phyloP scores from a whole-genome alignment of 352 stramenopile species.

The Phytopythium vexans region DNA sequence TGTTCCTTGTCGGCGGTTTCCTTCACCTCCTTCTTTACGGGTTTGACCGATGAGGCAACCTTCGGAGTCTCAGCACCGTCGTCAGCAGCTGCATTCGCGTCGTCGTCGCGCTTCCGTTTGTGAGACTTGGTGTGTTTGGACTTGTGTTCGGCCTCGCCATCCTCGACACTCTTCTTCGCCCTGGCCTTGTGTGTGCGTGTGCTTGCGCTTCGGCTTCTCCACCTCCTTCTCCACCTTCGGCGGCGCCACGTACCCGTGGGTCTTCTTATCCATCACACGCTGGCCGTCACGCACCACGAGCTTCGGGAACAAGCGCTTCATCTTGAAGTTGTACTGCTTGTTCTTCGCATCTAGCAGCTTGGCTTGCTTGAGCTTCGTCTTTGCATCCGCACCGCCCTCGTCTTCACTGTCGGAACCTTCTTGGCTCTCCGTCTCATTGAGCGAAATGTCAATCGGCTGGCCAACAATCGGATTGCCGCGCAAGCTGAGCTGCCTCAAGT shows the following conservation, averaged over 20 bases:
- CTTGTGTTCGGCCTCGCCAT: conserved; percentile 3
- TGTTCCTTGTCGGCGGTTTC: conserved; percentile 11
- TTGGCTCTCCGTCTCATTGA: conserved; percentile 16
- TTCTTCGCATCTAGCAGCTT: conserved; percentile 76
- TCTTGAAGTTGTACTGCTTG: conserved; percentile 89
- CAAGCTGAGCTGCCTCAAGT: conserved; percentile 78
- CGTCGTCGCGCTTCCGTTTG: conserved; percentile 25
- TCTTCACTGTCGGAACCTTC: conserved; percentile 13
- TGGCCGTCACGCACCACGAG: conserved; percentile 76
- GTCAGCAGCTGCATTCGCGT: conserved; percentile 3
- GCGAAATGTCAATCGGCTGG: conserved; percentile 27
- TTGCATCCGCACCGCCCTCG: conserved; percentile 33
- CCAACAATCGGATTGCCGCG: conserved; percentile 79
- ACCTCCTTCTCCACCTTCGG: conserved; percentile 60
- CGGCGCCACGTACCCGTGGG: conserved; percentile 76
- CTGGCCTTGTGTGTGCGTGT: conserved; percentile 11
- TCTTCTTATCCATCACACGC: conserved; percentile 78
- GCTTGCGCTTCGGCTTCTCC: conserved; percentile 26
- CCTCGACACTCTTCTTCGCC: conserved; percentile 7
- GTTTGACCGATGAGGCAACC: too few species aligned
- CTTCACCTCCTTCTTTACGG: conserved; percentile 3
- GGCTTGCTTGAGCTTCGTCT: conserved; percentile 49
- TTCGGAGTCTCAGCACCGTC: conserved; percentile 1
- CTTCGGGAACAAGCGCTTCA: conserved; percentile 81
- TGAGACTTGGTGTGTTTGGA: conserved; percentile 10